These are phyloP conservation scores for Clathrus columnatus DNA, from an alignment of 768 basidiomycete species.

Conservation along the genomic window DNA sequence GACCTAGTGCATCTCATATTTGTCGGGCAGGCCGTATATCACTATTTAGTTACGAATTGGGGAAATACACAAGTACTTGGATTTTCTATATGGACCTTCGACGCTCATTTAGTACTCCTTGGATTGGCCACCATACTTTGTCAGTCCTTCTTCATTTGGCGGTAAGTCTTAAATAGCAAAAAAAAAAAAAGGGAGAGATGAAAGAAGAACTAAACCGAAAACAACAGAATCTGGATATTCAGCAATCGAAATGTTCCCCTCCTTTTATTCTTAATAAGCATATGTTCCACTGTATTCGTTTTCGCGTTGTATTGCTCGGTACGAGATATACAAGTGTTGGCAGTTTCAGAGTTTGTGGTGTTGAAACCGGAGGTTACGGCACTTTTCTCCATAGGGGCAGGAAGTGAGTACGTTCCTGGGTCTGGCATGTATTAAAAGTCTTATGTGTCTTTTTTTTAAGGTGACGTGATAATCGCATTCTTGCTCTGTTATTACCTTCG, in stretches of 20 bases:
- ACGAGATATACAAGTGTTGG: background rate
- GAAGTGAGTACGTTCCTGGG: background rate
- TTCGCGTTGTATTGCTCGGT: background rate
- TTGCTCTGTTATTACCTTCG: constrained; percentile 8
- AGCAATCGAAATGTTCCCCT: background rate
- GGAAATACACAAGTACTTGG: background rate
- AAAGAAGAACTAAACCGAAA: background rate
- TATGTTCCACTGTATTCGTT: background rate
- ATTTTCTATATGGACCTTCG: background rate
- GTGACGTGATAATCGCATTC: constrained; percentile 3
- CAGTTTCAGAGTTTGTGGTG: background rate
- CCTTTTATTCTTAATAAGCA: background rate
- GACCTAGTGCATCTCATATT: constrained; percentile 1
- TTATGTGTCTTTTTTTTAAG: background rate
- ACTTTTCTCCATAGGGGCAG: constrained; percentile 3
- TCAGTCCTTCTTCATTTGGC: background rate
- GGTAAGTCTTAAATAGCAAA: constrained; percentile 4
- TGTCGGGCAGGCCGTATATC: background rate
- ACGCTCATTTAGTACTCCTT: background rate
- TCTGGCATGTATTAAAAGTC: background rate
- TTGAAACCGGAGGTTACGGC: background rate
- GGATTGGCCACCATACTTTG: background rate
- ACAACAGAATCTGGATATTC: constrained; percentile 4
- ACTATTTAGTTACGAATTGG: constrained; percentile 9
- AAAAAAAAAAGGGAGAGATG: no score